Evolutionary conservation across 768 basidiomycete genomes (phyloP), one percentile per base, ranked within the genome.

Genomic region (Udeniomyces megalosporus): DNA sequence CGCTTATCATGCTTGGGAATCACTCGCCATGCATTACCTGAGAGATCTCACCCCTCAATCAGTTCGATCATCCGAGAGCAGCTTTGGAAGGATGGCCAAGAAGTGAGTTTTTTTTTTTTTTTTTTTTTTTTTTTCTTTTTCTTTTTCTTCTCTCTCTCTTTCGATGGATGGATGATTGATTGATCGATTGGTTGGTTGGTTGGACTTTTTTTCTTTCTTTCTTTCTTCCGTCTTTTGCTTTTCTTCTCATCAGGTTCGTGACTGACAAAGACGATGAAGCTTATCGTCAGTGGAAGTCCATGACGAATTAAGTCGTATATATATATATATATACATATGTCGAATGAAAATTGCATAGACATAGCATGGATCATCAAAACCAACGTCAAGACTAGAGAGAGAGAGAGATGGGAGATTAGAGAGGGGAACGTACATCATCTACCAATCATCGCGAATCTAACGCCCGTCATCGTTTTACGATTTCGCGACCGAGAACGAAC

Each of bases 1-100:
- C 35, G 58, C 63, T 31, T 75, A 75, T 65, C 74, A 75, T 61
- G 70, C 74, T 2, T 75, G 74, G 74, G 74, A 75, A 66, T 70
- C 67, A 7, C 61, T 75, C 32, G 74, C 74, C 20, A 74, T 73
- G 72, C 65, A 64, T 34, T 75, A 72, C 62, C 66, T 75, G 8
- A 35, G 55, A 2, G 68, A 68, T 7, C 64, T 75, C 20, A 68
- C 68, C 15, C 74, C 74, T 0, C 55, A 66, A 26, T 62, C 60
- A 4, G 70, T 74, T 32, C 53, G 69, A 38, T 66, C 68, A 46
- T 68, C 64, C 22, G 60, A 70, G 49, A 72, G 68, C 38, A 71
- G 69, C 28, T 75, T 75, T 54, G 68, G 71, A 44, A 46, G 66
- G 55, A 67, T 75, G 65, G 58, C 32, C 24, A 59, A 35, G 31